These are phyloP conservation scores for Coffea canephora DNA, from an alignment of 257 asterid species.

Conservation along the genomic window DNA sequence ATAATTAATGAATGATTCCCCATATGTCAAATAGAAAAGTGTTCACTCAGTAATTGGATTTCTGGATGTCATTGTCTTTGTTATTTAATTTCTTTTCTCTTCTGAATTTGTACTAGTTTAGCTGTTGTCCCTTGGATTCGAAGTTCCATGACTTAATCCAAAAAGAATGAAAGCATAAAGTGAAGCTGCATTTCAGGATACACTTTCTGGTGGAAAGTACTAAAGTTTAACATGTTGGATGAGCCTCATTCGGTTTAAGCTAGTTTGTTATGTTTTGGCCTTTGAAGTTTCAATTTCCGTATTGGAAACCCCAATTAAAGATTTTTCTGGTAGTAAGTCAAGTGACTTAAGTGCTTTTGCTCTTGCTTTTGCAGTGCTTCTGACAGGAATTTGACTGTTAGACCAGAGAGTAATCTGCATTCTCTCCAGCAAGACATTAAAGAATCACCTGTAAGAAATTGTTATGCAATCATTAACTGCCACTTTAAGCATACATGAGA, in stretches of 20 bases:
- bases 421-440: slow-evolving; percentile 17
- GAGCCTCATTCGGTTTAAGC: neutral
- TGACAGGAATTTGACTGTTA: slow-evolving; percentile 31
- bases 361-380: slow-evolving; percentile 43
- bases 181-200: neutral
- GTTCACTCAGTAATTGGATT: neutral
- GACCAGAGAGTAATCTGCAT: slow-evolving; percentile 24
- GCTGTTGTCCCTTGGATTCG: neutral
- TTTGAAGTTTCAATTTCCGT: neutral
- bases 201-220: neutral
- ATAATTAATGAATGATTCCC: neutral
- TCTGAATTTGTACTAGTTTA: neutral
- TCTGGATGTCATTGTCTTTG: neutral
- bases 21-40: neutral
- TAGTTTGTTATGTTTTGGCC: neutral
- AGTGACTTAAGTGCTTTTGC: neutral
- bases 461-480: neutral
- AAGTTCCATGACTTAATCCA: neutral
- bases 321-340: neutral
- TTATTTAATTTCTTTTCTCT: neutral
- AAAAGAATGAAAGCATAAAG: neutral
- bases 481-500: neutral
- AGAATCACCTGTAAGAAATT: slow-evolving; percentile 38
- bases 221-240: neutral
- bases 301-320: neutral